Evolutionary conservation across 176 grass and related monocot genomes (phyloP).

Genomic region (Carex myosuroides): DNA sequence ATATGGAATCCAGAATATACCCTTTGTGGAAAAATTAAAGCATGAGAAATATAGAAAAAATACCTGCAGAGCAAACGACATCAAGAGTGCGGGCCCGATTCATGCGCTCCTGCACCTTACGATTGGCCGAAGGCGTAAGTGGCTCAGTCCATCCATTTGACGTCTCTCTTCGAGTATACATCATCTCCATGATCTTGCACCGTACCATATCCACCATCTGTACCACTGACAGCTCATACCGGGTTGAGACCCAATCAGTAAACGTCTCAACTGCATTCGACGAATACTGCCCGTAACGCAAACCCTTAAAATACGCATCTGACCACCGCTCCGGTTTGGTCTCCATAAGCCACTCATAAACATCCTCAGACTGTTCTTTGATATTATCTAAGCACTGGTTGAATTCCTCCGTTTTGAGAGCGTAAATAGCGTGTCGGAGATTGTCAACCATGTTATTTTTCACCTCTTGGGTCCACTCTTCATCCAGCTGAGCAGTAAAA

Average conservation of each 20-base stretch:
- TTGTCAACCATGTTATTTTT: constrained; percentile 64
- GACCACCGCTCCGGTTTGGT: constrained; percentile 91
- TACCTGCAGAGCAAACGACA: constrained; percentile 48
- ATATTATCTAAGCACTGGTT: constrained; percentile 63
- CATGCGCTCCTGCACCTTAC: constrained; percentile 71
- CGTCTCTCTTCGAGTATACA: constrained; percentile 62
- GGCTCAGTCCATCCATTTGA: constrained; percentile 62
- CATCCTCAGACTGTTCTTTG: constrained; percentile 61
- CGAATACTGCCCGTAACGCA: constrained; percentile 59
- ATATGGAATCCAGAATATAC: not conserved
- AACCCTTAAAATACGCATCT: constrained; percentile 81
- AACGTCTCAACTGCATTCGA: constrained; percentile 53
- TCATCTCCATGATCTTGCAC: constrained; percentile 93
- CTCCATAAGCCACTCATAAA: constrained; percentile 78
- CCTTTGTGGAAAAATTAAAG: not conserved
- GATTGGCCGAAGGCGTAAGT: constrained; percentile 56
- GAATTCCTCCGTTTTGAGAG: constrained; percentile 71
- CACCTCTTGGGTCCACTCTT: constrained; percentile 64
- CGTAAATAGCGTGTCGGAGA: constrained; percentile 61
- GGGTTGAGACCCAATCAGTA: constrained; percentile 55
- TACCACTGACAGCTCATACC: constrained; percentile 77
- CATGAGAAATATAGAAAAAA: not conserved
- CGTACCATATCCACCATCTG: constrained; percentile 83
- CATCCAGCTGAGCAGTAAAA: constrained; percentile 65
- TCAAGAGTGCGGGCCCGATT: constrained; percentile 59